Evolutionary conservation across 225 moss, liverwort and hornwort genomes (phyloP).

Genomic region (Takakia lepidozioides): DNA sequence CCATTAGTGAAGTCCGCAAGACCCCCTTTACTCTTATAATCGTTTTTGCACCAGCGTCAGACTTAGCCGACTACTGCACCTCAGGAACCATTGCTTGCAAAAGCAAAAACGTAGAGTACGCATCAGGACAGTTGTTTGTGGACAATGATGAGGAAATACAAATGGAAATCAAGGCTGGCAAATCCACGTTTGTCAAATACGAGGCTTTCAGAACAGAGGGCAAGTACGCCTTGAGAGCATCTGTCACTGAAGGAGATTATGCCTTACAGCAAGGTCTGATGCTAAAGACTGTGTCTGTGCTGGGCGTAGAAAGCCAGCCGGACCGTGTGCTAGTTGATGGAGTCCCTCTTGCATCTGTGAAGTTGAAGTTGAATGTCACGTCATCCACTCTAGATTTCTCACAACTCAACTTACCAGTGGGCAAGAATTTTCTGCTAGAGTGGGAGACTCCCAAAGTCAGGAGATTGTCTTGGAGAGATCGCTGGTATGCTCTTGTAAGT

Average conservation of each 20-base stretch:
- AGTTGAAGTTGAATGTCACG: conserved; percentile 9
- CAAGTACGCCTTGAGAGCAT: conserved; percentile 16
- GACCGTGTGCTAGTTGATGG: conserved; percentile 15
- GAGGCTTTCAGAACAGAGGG: conserved; percentile 18
- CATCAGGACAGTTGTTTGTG: conserved; percentile 53
- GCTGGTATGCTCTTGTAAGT: too few relatives aligned
- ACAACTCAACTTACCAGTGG: conserved; percentile 30
- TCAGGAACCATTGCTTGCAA: conserved; percentile 12
- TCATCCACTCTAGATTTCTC: conserved; percentile 9
- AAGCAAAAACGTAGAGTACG: conserved; percentile 9
- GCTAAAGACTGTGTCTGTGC: conserved; percentile 28
- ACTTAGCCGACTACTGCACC: conserved; percentile 5
- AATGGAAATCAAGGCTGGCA: conserved; percentile 44
- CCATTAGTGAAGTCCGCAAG: conserved; percentile 23
- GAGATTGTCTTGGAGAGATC: too few relatives aligned
- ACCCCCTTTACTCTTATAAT: conserved; percentile 35
- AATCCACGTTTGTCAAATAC: conserved; percentile 36
- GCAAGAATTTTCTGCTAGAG: conserved; percentile 24
- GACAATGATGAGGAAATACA: conserved; percentile 59
- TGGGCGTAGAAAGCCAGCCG: conserved; percentile 21
- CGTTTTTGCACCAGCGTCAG: conserved; percentile 17
- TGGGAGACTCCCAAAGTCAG: too few relatives aligned
- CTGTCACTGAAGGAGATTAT: conserved; percentile 40
- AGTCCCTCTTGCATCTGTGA: conserved; percentile 7
- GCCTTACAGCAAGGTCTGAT: conserved; percentile 30